Percentiles rank a stretch among this genome's conserved stretches.
Conservation (phyloP, 345 rosid species). For the Zanthoxylum bungeanum region DNA sequence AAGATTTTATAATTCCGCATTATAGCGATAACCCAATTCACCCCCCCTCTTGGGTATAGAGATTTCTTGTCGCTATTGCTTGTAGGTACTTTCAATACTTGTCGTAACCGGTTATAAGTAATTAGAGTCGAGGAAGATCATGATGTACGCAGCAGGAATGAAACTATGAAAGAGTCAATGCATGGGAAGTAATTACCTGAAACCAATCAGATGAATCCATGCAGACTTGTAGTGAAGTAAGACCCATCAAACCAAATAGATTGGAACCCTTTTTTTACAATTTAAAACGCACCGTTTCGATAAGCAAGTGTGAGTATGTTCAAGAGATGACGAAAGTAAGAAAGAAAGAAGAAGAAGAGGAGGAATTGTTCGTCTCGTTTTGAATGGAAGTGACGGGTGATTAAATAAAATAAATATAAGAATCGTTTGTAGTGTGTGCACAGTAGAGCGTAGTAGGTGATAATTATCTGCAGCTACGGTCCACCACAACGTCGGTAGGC, state of each 20-base stretch:
- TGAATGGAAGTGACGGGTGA: too few relatives aligned
- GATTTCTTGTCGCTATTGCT: too few relatives aligned
- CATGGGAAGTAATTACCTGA: slow-evolving; percentile 46
- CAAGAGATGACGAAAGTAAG: slow-evolving; percentile 4
- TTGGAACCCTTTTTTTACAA: not conserved
- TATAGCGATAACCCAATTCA: too few relatives aligned
- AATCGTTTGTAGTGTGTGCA: too few relatives aligned
- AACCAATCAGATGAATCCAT: slow-evolving; percentile 96
- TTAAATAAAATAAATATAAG: too few relatives aligned
- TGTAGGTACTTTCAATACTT: too few relatives aligned
- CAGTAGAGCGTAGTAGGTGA: slow-evolving; percentile 15
- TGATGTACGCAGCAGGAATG: not conserved
- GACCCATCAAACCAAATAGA: slow-evolving; percentile 46
- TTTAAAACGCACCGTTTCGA: not conserved
- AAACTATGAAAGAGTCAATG: slow-evolving; percentile 5
- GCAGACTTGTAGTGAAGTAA: slow-evolving; percentile 85
- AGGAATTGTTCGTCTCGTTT: too few relatives aligned
- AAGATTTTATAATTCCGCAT: too few relatives aligned
- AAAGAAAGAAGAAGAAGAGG: too few relatives aligned
- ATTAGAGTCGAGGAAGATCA: too few relatives aligned
- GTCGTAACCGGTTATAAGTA: too few relatives aligned
- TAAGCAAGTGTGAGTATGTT: not conserved
- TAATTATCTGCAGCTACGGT: slow-evolving; percentile 17
- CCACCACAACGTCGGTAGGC: slow-evolving; percentile 56
- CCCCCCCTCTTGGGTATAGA: too few relatives aligned